Base-by-base conservation (phyloP, 148 eudicot species). In the Nepenthes gracilis region DNA sequence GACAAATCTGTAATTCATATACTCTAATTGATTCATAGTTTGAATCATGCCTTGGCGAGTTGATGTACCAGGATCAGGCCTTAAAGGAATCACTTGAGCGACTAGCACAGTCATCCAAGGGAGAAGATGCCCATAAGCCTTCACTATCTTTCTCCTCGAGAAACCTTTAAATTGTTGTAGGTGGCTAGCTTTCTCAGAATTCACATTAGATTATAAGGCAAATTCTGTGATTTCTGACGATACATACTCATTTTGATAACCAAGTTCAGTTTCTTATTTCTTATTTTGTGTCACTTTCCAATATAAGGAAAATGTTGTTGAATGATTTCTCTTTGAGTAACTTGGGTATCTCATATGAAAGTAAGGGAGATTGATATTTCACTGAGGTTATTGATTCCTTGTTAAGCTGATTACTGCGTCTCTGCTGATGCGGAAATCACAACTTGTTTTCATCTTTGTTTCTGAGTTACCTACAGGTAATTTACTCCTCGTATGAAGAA, bases 31-130 rank as follows among this genome's bases (percentile, higher is more conserved):
- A 49, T 7, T 1, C 38, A 58, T 32, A 23, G 10, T 49, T 43
- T 40, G 59, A 58, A 53, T 37, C 15, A 43, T 36, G 47, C 35
- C 61, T 60, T 49, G 98, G 87, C 82, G 84, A 88, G 74, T 34
- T 75, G 67, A 72, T 81, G 74, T 79, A 64, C 10, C 64, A 76
- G 72, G 83, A 93, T 64, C 83, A 84, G 69, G 73, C 68, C 33
- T 68, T 78, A 57, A 64, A 84, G 51, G 60, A 69, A 52, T 73
- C 78, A 63, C 45, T 79, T 66, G 85, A 93, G 47, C 76, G 83
- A 60, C 60, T 93, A 32, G 82, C 68, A 60, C 80, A 86, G 68
- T 58, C 43, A 2, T 88, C 75, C 66, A 65, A 76, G 67, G 71
- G 77, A 14, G 91, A 64, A 79, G 70, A 62, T 70, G 91, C 53